Evolutionary conservation across 768 basidiomycete species (phyloP).

Genomic region (Russula olivacea): DNA sequence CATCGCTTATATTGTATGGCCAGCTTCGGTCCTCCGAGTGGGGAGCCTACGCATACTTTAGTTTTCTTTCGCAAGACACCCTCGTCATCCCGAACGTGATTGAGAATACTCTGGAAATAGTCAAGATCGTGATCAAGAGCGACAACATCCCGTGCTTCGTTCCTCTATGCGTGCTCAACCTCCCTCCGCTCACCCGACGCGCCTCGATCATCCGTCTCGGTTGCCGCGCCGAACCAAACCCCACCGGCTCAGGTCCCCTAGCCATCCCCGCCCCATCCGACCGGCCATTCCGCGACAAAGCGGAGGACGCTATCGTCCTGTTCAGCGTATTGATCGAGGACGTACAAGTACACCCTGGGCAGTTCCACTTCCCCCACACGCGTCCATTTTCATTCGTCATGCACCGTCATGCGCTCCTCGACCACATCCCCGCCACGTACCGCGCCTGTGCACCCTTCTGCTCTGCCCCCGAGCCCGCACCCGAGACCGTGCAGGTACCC

Average conservation of each 20-base stretch:
- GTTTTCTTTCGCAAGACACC: conserved; percentile 27
- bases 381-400: conserved; percentile 27
- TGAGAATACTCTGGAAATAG: conserved; percentile 26
- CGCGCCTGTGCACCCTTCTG: conserved; percentile 7
- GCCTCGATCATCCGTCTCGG: conserved; percentile 26
- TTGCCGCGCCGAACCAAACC: conserved; percentile 31
- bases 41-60: conserved; percentile 28
- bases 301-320: conserved; percentile 28
- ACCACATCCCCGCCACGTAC: conserved; percentile 1
- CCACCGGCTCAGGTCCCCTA: conserved; percentile 1
- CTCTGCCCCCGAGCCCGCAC: not conserved
- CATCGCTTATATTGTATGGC: not conserved
- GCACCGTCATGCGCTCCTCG: conserved; percentile 27
- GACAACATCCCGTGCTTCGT: conserved; percentile 10
- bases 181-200: conserved; percentile 21
- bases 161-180: conserved; percentile 24
- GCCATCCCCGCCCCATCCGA: not conserved
- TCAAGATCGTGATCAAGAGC: conserved; percentile 7
- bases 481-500: not conserved
- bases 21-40: conserved; percentile 20
- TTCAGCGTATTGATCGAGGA: conserved; percentile 26
- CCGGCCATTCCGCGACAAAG: conserved; percentile 27
- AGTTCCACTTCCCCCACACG: conserved; percentile 12
- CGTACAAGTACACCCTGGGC: not conserved
- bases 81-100: conserved; percentile 29